Evolutionary conservation across 2,329 filamentous ascomycete species (phyloP), one percentile per base, ranked within the genome.

Genomic region (Colletotrichum eremochloae): DNA sequence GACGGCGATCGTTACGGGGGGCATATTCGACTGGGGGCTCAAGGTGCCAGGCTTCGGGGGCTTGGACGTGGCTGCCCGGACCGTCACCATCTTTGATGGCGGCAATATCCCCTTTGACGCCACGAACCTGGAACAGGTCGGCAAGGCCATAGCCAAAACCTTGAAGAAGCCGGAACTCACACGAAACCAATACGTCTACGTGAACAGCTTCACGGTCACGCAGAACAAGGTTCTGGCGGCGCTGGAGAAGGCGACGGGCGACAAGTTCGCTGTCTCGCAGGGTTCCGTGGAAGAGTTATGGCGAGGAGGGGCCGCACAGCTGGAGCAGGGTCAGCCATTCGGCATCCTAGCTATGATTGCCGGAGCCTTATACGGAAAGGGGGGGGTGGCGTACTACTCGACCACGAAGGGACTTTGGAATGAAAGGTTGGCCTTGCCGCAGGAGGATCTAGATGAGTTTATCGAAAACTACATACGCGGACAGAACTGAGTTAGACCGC

Each of bases 151-250:
- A 14, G 20, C 53, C 1, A 48, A 38, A 1, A 24, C 29, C 9
- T 1, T 66, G 31, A 50, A 24, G 31, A 50, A 29, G 1, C 33
- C 42, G 29, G 31, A 38, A 2, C 53, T 58, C 2, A 60, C 53
- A 3, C 29, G 1, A n/a, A 66, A 66, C 8, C 63, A 50, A 38
- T 4, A 48, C 48, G 14, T 66, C 42, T 66, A 58, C 33, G 42
- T 58, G 20, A 58, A 66, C 15, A 58, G 53, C 1, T 89, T 91
- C 75, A 85, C 85, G 38, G 84, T 86, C 0, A 86, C 86, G 0
- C 89, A 91, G 79, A 87, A 88, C 33, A 83, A 91, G 74, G 79
- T 93, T 1, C 77, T 92, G 1, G 78, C 80, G 12, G 78, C 84
- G 0, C 80, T 88, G 3, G 88, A 92, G 79, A 85, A 86, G 66